Conservation (phyloP, 768 basidiomycete genomes). For the Boletus vermiculosoides region DNA sequence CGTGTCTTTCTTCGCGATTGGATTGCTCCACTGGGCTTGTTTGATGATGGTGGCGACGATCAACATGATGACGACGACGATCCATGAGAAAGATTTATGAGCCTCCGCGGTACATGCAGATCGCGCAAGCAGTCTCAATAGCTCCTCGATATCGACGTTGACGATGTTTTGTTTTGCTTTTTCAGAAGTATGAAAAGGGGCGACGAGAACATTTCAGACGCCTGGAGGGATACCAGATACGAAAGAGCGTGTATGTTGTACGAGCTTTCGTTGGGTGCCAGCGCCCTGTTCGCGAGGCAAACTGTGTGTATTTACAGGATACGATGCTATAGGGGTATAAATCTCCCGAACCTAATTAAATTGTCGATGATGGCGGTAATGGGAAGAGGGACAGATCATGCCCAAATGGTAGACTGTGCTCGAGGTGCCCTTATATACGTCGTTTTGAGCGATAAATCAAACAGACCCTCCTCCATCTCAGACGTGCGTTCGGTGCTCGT, state of each 20-base stretch:
- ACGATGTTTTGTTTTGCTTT: not conserved
- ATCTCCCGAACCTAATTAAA: not conserved
- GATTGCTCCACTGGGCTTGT: too few species aligned
- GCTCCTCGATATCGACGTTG: conserved; percentile 59
- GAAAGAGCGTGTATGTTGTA: conserved; percentile 58
- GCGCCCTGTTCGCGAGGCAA: not conserved
- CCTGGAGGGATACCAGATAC: conserved; percentile 50
- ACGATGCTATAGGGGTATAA: not conserved
- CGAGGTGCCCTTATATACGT: conserved; percentile 16
- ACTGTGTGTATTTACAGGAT: conserved; percentile 12
- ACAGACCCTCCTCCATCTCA: not conserved
- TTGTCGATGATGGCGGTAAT: not conserved
- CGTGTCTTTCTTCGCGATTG: too few species aligned
- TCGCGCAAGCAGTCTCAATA: conserved; percentile 82
- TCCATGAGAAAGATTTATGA: conserved; percentile 86
- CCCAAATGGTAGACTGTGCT: conserved; percentile 1
- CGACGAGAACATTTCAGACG: conserved; percentile 53
- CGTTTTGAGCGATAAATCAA: conserved; percentile 11
- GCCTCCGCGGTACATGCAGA: conserved; percentile 95
- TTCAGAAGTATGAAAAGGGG: conserved; percentile 44
- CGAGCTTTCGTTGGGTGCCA: conserved; percentile 29
- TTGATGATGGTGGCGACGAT: too few species aligned
- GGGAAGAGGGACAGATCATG: not conserved
- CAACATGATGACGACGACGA: not conserved
- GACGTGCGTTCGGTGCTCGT: not conserved